phyloP scores from a whole-genome alignment of 441 rosid species.

The Gossypium davidsonii region DNA sequence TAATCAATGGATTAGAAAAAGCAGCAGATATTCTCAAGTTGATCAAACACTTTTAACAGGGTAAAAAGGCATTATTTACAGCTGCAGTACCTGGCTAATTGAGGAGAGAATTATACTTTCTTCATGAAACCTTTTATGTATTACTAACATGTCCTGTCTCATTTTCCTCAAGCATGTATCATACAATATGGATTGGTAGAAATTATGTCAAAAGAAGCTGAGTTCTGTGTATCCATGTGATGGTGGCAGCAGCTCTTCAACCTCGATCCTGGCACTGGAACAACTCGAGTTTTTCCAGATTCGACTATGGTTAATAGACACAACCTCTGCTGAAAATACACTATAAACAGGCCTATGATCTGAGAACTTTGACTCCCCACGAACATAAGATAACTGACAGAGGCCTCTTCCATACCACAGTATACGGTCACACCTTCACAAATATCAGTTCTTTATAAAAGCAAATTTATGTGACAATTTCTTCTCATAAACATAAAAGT shows the following conservation, averaged over 20 bases:
- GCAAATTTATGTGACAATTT: too few relatives aligned
- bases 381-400: constrained; percentile 72
- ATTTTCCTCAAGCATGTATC: neutral
- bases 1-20: constrained; percentile 14
- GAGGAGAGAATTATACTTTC: neutral
- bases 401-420: constrained; percentile 91
- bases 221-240: constrained; percentile 48
- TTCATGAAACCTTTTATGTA: neutral
- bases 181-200: neutral
- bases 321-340: constrained; percentile 49
- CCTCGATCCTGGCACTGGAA: constrained; percentile 73
- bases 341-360: constrained; percentile 97
- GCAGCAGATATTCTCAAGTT: constrained; percentile 15
- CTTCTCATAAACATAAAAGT: too few relatives aligned
- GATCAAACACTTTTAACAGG: constrained; percentile 10
- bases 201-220: constrained; percentile 36
- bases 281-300: constrained; percentile 66
- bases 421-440: constrained; percentile 75
- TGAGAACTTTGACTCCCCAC: constrained; percentile 96
- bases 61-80: constrained; percentile 23
- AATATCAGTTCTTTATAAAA: neutral
- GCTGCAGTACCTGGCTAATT: constrained; percentile 20
- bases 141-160: constrained; percentile 13
- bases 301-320: constrained; percentile 47
- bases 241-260: constrained; percentile 76